Base-by-base conservation (phyloP, 2,329 filamentous ascomycete genomes). In the Xylariaceae sp. region DNA sequence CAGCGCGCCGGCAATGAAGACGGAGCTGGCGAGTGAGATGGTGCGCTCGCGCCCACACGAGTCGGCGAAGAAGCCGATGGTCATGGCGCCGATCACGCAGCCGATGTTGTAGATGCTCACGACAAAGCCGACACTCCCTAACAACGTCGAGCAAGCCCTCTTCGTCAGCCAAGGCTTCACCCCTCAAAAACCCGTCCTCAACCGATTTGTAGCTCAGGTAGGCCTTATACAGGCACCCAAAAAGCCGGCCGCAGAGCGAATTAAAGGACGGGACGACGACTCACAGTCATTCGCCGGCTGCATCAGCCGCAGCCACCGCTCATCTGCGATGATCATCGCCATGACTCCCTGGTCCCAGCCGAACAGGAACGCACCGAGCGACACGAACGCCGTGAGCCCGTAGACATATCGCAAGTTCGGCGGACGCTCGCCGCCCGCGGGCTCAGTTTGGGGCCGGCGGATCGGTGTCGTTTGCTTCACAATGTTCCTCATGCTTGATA, bases 281-380 rank as follows among this genome's bases (percentile, higher is more conserved):
- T 45, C 28, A 48, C 55, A 61, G 33, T 58, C 56, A 22, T 52
- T 56, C 9, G 54, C 47, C 3, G 55, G 58, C 35, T 49, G 47
- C 57, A 61, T 61, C 34, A 61, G 44, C 4, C 39, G 37, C 18
- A 55, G 18, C 58, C 58, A 61, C 12, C 58, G 50, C 9, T 49
- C 55, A 31, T 61, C 58, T 9, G 57, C 57, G 15, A 61, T 55
- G 19, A 61, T 59, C 56, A 61, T 59, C 9, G 53, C 53, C 57
- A 61, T 60, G 16, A 58, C 57, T 11, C 58, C 57, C 30, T 61
- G 57, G 30, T 59, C 52, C 56, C 56, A 61, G 19, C 58, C 58
- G 24, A 61, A 61, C 30, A 61, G 51, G 41, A 61, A 60, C 9
- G 45, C 55, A 9, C 59, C 56, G 8, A 57, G 37, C 12, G 53